Percentiles rank a stretch among this genome's conserved stretches.
phyloP scores from a whole-genome alignment of 768 basidiomycete species.

The Lactifluus subvellereus region DNA sequence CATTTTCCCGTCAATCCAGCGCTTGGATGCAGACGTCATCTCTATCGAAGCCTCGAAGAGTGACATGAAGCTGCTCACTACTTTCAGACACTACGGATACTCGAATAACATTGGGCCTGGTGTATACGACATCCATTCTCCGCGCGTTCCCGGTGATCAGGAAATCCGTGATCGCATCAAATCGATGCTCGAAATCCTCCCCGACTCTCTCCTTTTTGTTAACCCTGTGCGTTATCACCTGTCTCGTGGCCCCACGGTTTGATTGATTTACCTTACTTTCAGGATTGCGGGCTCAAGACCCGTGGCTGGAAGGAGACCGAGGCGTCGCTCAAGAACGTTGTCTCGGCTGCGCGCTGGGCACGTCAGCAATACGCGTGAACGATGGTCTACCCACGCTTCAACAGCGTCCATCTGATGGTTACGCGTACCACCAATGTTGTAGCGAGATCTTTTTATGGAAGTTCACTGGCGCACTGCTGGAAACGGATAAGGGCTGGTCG shows the following conservation, averaged over 20 bases:
- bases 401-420: slow-evolving; percentile 77
- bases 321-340: slow-evolving; percentile 80
- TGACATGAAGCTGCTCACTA: slow-evolving; percentile 94
- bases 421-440: slow-evolving; percentile 40
- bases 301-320: slow-evolving; percentile 99
- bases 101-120: slow-evolving; percentile 97
- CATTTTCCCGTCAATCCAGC: slow-evolving; percentile 96
- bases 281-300: slow-evolving; percentile 98
- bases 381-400: slow-evolving; percentile 64
- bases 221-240: slow-evolving; percentile 59
- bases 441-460: slow-evolving; percentile 12
- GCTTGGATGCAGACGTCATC: slow-evolving; percentile 97
- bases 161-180: slow-evolving; percentile 93
- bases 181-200: slow-evolving; percentile 77
- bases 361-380: slow-evolving; percentile 73
- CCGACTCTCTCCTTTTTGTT: slow-evolving; percentile 76
- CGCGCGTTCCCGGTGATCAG: slow-evolving; percentile 88
- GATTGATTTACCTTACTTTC: slow-evolving; percentile 17
- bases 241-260: neutral
- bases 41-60: slow-evolving; percentile 98
- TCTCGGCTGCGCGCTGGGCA: slow-evolving; percentile 90
- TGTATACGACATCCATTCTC: slow-evolving; percentile 99
- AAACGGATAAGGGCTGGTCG: slow-evolving; percentile 12
- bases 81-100: slow-evolving; percentile 94
- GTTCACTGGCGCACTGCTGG: neutral